Base-by-base conservation (phyloP, 169 alveolate species). In the Eimeria zaria region DNA sequence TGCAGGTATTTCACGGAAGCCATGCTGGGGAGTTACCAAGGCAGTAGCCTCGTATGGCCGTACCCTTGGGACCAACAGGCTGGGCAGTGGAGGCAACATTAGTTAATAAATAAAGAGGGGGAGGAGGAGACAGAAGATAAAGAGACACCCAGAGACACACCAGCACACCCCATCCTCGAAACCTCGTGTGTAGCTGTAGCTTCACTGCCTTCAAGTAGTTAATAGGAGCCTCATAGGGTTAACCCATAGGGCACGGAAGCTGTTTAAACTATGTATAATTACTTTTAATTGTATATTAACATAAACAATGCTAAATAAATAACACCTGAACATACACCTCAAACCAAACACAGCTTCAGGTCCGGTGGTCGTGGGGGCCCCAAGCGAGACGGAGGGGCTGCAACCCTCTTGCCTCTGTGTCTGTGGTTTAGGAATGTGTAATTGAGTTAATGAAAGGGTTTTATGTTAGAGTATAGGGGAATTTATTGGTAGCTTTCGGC, bases 321-420 rank as follows among this genome's bases (percentile, higher is more conserved):
- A 27, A 62, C 33, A 16, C 67, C 67, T n/a, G n/a, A n/a, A 27
- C 39, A 62, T 1, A 62, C 20, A 27, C 73, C 20, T 2, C 41
- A 24, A 27, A 16, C 41, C 4, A 71, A n/a, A 6, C 74, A 33
- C 78, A 9, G 83, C 83, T 71, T 7, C n/a, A 4, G 46, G 83
- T 71, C 83, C 83, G 83, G 30, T 71, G 83, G 83, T 71, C 83
- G 83, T 41, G 55, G 53, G 83, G 83, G 51, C 83, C 83, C 83
- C 39, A 9, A 71, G 83, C 83, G 83, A 71, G 83, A 71, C 83
- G 83, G 14, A 16, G 39, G 78, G 44, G 78, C n/a, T 12, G 41
- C 39, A 4, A 1, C 60, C 12, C 60, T 9, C 73, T 4, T 16
- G 4, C 73, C 27, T 62, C 73, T 62, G 73, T 62, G 41, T 62